Percentiles rank a stretch among this genome's conserved stretches.
These are phyloP conservation scores for Acanthamoeba triangularis DNA, from an alignment of 208 protist genomes.

Conservation along the genomic window DNA sequence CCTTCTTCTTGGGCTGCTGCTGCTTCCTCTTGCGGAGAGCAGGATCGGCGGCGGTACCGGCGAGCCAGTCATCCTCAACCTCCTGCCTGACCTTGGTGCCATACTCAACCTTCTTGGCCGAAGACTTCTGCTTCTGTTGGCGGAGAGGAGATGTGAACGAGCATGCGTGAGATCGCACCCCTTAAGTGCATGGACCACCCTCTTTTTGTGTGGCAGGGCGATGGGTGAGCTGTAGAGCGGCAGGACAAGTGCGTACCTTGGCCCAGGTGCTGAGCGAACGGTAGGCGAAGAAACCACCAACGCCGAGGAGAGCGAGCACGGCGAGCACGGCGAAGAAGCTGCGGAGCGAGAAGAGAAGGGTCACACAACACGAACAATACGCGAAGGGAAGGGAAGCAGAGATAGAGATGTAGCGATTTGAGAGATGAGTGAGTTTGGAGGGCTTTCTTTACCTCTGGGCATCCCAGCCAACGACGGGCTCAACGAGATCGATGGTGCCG, in stretches of 20 bases:
- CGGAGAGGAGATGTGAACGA: not conserved
- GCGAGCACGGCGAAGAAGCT: constrained; percentile 25
- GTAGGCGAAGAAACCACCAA: constrained; percentile 18
- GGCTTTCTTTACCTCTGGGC: not conserved
- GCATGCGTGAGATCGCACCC: not conserved
- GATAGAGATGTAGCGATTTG: not conserved
- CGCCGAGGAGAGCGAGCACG: constrained; percentile 16
- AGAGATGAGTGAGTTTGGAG: not conserved
- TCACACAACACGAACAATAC: not conserved
- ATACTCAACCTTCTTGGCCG: constrained; percentile 27
- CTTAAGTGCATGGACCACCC: not conserved
- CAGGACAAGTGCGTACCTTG: not conserved
- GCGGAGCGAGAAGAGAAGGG: not conserved
- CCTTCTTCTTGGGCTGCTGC: constrained; percentile 39
- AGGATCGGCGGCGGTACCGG: constrained; percentile 29
- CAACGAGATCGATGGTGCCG: not conserved
- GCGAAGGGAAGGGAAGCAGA: not conserved
- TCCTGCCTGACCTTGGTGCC: constrained; percentile 52
- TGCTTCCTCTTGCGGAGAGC: constrained; percentile 53
- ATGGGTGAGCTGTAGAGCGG: not conserved
- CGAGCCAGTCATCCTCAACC: constrained; percentile 50
- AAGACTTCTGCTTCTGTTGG: not conserved
- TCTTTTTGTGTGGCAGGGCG: too few relatives aligned
- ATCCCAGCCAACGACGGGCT: not conserved
- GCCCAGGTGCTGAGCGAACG: constrained; percentile 38